Base-by-base conservation (phyloP, 345 rosid genomes). In the Laguncularia racemosa region DNA sequence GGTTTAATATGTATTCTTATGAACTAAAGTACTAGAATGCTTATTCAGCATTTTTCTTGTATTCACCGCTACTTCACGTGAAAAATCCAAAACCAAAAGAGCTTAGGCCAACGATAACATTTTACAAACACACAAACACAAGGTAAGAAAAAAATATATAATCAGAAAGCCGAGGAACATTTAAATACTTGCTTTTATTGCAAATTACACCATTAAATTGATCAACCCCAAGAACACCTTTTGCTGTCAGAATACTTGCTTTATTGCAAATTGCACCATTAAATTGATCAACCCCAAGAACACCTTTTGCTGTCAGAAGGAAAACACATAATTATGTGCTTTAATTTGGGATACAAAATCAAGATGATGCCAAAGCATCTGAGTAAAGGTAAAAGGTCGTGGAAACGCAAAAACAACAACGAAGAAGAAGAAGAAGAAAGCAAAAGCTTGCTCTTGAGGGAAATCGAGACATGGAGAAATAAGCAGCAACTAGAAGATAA, bases 251-350 rank as follows among this genome's bases (percentile, higher is more conserved):
- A n/a, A n/a, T n/a, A n/a, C n/a, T n/a, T n/a, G n/a, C n/a, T n/a
- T n/a, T n/a, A n/a, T n/a, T n/a, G n/a, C n/a, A n/a, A n/a, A n/a
- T n/a, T 23, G 28, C 28, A 23, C 5, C 28, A 1, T 23, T n/a
- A n/a, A n/a, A n/a, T n/a, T 23, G 28, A 23, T 23, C 2, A 23
- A 23, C 5, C 28, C 2, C 28, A 23, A 23, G 28, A 23, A 6
- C 28, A 23, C 28, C 5, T 23, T 23, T 3, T n/a, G n/a, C n/a
- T n/a, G n/a, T n/a, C n/a, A n/a, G n/a, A n/a, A n/a, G n/a, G n/a
- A n/a, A n/a, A n/a, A n/a, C n/a, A n/a, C n/a, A n/a, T 62, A 18
- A 17, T 20, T 58, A 81, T 81, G 86, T 78, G 86, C 57, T 75
- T 81, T 18, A 62, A 73, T 28, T n/a, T 75, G 20, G 77, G 81